Evolutionary conservation across 1,284 basidiomycete species (phyloP).

Genomic region (Naganishia sp.): DNA sequence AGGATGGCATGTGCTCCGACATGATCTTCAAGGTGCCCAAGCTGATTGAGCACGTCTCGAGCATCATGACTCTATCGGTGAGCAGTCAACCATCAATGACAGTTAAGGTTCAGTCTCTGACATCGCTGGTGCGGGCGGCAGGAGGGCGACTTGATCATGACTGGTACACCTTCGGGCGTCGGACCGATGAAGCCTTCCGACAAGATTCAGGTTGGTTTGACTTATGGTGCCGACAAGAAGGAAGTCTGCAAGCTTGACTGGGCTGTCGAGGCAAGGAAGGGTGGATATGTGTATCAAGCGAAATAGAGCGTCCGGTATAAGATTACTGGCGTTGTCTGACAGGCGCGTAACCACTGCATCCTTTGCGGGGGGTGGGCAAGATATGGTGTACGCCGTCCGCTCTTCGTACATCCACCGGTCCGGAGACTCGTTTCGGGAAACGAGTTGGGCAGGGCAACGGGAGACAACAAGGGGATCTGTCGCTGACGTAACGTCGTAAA

Average conservation of each 20-base stretch:
- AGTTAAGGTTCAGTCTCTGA: not conserved
- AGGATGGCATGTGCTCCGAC: conserved; percentile 79
- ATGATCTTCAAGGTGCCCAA: conserved; percentile 93
- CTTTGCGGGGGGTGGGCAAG: too few species aligned
- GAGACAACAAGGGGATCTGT: too few species aligned
- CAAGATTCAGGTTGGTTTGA: conserved; percentile 70
- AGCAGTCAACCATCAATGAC: conserved; percentile 42
- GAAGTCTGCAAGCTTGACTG: conserved; percentile 67
- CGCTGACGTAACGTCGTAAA: too few species aligned
- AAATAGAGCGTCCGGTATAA: not conserved
- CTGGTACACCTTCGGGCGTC: conserved; percentile 86
- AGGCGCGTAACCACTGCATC: too few species aligned
- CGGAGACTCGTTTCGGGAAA: too few species aligned
- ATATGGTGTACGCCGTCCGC: too few species aligned
- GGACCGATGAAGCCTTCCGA: conserved; percentile 77
- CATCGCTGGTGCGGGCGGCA: conserved; percentile 42
- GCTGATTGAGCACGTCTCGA: conserved; percentile 88
- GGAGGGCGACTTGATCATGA: conserved; percentile 86
- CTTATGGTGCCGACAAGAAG: conserved; percentile 60
- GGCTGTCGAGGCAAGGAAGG: conserved; percentile 65
- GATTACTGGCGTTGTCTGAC: too few species aligned
- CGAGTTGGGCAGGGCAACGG: too few species aligned
- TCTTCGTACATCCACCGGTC: too few species aligned
- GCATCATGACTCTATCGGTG: conserved; percentile 93
- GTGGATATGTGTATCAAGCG: conserved; percentile 67